Conservation (phyloP, 2,329 filamentous ascomycete species). For the Pyricularia sp. region DNA sequence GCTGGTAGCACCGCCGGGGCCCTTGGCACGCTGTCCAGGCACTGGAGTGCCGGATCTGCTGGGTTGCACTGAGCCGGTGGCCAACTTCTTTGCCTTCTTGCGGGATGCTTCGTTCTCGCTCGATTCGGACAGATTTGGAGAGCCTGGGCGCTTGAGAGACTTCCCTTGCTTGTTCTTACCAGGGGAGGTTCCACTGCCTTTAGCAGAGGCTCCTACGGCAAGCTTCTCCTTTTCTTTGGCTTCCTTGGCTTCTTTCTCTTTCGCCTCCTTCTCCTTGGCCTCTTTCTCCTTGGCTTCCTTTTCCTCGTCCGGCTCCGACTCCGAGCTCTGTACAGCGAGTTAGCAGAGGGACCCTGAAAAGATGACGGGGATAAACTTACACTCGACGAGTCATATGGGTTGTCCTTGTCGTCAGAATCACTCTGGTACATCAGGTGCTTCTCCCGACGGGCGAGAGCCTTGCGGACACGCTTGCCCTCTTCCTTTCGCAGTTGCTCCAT, state of each 20-base stretch:
- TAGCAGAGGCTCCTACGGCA: constrained; percentile 50
- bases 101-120: constrained; percentile 84
- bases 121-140: constrained; percentile 79
- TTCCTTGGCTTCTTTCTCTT: constrained; percentile 46
- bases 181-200: constrained; percentile 53
- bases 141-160: constrained; percentile 73
- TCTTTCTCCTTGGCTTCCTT: constrained; percentile 63
- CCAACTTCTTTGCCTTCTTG: constrained; percentile 64
- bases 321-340: constrained; percentile 28
- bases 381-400: constrained; percentile 25
- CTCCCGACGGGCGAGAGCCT: constrained; percentile 72
- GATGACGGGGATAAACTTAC: constrained; percentile 14
- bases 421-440: constrained; percentile 80
- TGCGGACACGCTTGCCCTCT: constrained; percentile 67
- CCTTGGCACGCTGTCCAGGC: constrained; percentile 27
- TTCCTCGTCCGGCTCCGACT: constrained; percentile 48
- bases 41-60: constrained; percentile 49
- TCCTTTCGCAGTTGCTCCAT: constrained; percentile 62
- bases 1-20: constrained; percentile 51
- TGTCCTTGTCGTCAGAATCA: constrained; percentile 33
- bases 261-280: constrained; percentile 43
- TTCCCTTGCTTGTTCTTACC: constrained; percentile 42
- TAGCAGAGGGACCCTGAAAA: not conserved
- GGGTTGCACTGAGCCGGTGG: constrained; percentile 32
- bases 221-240: constrained; percentile 19